Evolutionary conservation across 345 rosid species (phyloP).

Genomic region (Eucalyptus grandis): DNA sequence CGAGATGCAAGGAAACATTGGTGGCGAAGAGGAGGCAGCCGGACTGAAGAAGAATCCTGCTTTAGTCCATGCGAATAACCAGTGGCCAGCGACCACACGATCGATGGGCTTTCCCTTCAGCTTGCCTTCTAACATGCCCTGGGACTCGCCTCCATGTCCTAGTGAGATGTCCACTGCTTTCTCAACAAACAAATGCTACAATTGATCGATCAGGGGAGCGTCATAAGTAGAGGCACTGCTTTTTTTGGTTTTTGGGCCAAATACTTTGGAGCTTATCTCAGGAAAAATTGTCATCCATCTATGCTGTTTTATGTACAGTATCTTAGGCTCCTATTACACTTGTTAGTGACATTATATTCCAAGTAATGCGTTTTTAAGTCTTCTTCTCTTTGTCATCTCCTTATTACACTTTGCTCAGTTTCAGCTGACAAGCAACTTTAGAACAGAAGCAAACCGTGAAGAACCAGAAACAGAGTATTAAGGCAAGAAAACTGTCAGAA

Average conservation of each 20-base stretch:
- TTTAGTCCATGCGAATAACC: background rate
- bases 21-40: conserved; percentile 4
- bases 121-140: conserved; percentile 19
- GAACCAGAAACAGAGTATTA: background rate
- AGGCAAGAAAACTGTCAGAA: background rate
- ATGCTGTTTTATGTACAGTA: background rate
- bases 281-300: background rate
- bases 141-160: conserved; percentile 44
- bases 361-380: background rate
- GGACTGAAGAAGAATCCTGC: conserved; percentile 7
- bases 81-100: conserved; percentile 9
- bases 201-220: background rate
- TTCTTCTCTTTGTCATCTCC: background rate
- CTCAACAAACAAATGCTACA: conserved; percentile 40
- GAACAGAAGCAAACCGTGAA: background rate
- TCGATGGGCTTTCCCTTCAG: conserved; percentile 52
- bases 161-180: conserved; percentile 40
- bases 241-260: background rate
- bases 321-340: background rate
- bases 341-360: background rate
- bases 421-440: background rate
- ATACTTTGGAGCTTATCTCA: background rate
- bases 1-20: conserved; percentile 12
- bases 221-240: background rate
- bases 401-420: background rate